phyloP scores from a whole-genome alignment of 495 filamentous ascomycete genomes.

The Aspergillus wentii region DNA sequence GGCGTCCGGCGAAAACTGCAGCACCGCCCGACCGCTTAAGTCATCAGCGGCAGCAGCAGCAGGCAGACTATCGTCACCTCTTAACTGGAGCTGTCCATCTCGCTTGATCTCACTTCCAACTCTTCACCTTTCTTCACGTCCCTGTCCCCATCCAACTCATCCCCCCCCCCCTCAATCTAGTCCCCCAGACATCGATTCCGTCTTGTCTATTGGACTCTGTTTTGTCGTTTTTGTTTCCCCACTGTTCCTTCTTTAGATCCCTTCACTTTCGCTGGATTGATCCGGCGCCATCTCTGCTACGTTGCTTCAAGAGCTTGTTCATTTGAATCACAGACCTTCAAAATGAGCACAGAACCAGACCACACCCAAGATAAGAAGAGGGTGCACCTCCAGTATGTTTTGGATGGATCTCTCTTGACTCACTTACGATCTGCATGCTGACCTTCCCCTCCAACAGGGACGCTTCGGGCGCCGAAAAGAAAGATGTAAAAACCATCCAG shows the following conservation, averaged over 20 bases:
- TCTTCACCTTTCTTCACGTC: constrained; percentile 11
- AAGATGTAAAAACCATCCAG: constrained; percentile 56
- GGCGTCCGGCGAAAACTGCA: constrained; percentile 16
- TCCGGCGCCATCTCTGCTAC: constrained; percentile 12
- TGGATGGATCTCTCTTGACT: constrained; percentile 2
- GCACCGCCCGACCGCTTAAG: constrained; percentile 23
- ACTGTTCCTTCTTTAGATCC: constrained; percentile 1
- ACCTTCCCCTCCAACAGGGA: constrained; percentile 65
- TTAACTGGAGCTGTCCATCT: constrained; percentile 35
- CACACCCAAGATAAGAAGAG: constrained; percentile 74
- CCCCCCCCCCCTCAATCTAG: constrained; percentile 14
- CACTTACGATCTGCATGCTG: constrained; percentile 22
- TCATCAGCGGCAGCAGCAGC: constrained; percentile 21
- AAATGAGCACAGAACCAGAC: constrained; percentile 68
- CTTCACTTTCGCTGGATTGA: constrained; percentile 11
- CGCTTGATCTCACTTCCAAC: constrained; percentile 18
- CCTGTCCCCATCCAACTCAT: constrained; percentile 14
- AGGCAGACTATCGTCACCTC: constrained; percentile 35
- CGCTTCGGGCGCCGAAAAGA: constrained; percentile 81
- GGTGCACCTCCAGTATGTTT: constrained; percentile 80
- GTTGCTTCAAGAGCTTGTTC: constrained; percentile 13
- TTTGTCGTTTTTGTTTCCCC: constrained; percentile 1
- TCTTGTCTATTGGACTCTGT: constrained; percentile 17
- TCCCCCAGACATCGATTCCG: constrained; percentile 17
- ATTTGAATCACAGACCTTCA: constrained; percentile 22